These are phyloP conservation scores for Zygnema cylindricum DNA, from an alignment of 139 green algal genomes.

Conservation along the genomic window DNA sequence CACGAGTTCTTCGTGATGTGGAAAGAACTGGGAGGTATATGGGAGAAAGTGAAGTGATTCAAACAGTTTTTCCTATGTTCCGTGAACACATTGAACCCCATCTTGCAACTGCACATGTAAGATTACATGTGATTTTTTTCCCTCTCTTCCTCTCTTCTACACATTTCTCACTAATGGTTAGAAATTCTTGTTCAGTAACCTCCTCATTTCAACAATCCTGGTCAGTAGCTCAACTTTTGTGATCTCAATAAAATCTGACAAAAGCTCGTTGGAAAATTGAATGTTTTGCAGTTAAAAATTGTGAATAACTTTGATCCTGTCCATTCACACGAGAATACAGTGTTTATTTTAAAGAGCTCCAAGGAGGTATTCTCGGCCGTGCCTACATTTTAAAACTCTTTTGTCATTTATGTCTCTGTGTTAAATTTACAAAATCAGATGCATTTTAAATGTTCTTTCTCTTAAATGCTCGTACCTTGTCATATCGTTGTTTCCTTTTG, in stretches of 20 bases:
- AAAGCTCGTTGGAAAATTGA: too few relatives aligned
- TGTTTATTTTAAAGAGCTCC: constrained; percentile 28
- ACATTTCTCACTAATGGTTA: neutral
- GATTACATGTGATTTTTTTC: neutral
- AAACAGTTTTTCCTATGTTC: constrained; percentile 40
- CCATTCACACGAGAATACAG: constrained; percentile 5
- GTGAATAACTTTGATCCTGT: constrained; percentile 35
- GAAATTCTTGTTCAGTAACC: neutral
- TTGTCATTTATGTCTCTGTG: too few relatives aligned
- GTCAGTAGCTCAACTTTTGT: too few relatives aligned
- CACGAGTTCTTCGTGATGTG: constrained; percentile 22
- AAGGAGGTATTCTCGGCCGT: neutral
- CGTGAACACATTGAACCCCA: constrained; percentile 10
- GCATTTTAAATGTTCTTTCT: too few relatives aligned
- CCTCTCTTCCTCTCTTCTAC: neutral
- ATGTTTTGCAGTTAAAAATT: neutral
- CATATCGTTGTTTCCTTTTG: too few relatives aligned
- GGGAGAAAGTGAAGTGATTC: constrained; percentile 3
- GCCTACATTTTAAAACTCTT: too few relatives aligned
- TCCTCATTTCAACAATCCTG: too few relatives aligned
- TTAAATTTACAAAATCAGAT: too few relatives aligned
- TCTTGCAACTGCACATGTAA: constrained; percentile 20
- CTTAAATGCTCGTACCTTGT: too few relatives aligned
- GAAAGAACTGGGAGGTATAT: neutral
- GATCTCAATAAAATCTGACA: too few relatives aligned